Evolutionary conservation across 441 rosid genomes (phyloP), one percentile per base, ranked within the genome.

Genomic region (California macrophylla): DNA sequence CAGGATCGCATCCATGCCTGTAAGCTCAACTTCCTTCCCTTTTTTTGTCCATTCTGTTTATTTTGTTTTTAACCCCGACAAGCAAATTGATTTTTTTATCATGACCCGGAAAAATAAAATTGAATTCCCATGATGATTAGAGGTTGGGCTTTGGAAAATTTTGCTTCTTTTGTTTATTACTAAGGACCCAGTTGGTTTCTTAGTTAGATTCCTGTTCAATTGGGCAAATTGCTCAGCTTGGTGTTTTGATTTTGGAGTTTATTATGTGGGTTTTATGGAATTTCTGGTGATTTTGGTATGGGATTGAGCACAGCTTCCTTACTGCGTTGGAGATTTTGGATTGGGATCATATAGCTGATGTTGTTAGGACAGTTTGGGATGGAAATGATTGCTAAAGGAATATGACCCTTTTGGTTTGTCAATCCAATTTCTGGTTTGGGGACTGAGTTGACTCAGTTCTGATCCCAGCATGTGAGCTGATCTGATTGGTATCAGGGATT

Each of bases 1-100:
- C 89, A 82, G 75, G 97, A 91, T 78, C 93, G 97, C 60, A 75
- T 80, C 76, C 82, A 87, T 67, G 97, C 98, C 20, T 82, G 98
- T 93, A 74, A 52, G 60, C 60, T 52, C 3, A 52, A 61, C 26
- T 25, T 36, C 34, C 42, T 13, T 18, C 52, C 50, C 52, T 68
- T 3, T 68, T 3, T 34, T 8, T 15, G 24, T 60, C 21, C 9
- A 30, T 18, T 24, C 2, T 63, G n/a, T 28, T 6, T 0, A 0
- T 24, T 10, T 66, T 23, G 0, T 1, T 6, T 29, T 50, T 28
- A 4, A 6, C 26, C 9, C 18, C 18, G 20, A 45, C 18, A 13
- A 13, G 3, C 54, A 45, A 45, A 45, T 13, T 20, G 2, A 0
- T 6, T 3, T 52, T 6, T 52, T 20, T 9, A 52, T 52, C 20